phyloP scores from a whole-genome alignment of 805 yeast genomes.

The Clavispora fructus region DNA sequence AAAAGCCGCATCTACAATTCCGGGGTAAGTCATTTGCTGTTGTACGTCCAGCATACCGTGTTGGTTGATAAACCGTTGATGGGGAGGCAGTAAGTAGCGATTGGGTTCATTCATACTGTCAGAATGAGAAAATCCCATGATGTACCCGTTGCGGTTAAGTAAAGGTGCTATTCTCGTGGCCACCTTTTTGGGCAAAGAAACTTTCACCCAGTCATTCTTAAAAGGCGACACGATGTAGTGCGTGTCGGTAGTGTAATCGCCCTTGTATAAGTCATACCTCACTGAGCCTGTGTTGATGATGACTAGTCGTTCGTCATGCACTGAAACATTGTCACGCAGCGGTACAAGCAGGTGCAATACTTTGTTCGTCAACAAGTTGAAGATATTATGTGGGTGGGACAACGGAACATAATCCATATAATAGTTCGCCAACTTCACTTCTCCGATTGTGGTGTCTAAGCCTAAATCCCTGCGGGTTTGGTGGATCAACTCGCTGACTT shows the following conservation, averaged over 20 bases:
- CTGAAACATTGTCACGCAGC: conserved; percentile 9
- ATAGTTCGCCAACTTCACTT: conserved; percentile 55
- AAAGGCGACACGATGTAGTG: conserved; percentile 85
- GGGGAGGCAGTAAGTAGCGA: conserved; percentile 10
- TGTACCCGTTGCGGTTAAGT: conserved; percentile 54
- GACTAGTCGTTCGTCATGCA: conserved; percentile 36
- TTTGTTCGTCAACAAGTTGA: conserved; percentile 50
- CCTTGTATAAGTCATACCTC: conserved; percentile 80
- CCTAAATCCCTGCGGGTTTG: conserved; percentile 43
- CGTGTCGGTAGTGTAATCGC: conserved; percentile 75
- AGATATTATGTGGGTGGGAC: conserved; percentile 44
- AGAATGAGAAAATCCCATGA: too few species aligned
- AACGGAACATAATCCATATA: conserved; percentile 64
- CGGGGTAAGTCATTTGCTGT: conserved; percentile 3
- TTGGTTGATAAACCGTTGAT: conserved; percentile 3
- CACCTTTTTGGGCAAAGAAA: conserved; percentile 52
- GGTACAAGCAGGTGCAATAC: conserved; percentile 47
- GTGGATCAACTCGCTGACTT: conserved; percentile 41
- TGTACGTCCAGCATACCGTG: neutral
- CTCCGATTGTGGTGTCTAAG: conserved; percentile 55
- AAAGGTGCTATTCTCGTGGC: conserved; percentile 51
- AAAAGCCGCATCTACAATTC: conserved; percentile 2
- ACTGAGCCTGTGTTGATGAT: conserved; percentile 84
- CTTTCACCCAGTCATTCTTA: conserved; percentile 68
- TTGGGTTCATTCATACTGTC: neutral